These are phyloP conservation scores for Endoconidiophora polonica DNA, from an alignment of 2,329 filamentous ascomycete genomes.

Conservation along the genomic window DNA sequence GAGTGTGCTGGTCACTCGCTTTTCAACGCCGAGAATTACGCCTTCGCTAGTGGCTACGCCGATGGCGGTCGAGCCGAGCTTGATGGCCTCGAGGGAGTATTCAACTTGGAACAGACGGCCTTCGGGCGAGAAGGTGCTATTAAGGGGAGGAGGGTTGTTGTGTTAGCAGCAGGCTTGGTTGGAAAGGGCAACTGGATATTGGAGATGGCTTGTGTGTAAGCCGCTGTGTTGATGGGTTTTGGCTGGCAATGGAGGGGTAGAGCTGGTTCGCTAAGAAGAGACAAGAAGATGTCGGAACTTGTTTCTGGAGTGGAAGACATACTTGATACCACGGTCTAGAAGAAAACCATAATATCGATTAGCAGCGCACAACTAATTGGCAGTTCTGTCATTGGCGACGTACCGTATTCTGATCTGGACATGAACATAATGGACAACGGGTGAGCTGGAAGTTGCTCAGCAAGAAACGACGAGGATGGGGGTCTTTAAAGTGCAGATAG, in stretches of 20 bases:
- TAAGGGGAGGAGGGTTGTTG: not conserved
- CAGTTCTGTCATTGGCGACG: constrained; percentile 21
- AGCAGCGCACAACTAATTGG: constrained; percentile 2
- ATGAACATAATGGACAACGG: constrained; percentile 70
- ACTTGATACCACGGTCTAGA: constrained; percentile 97
- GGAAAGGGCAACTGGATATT: not conserved
- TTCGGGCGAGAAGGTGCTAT: constrained; percentile 96
- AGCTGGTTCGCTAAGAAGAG: not conserved
- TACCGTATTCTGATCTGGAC: constrained; percentile 99
- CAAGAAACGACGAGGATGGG: not conserved
- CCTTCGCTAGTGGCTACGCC: constrained; percentile 91
- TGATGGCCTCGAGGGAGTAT: constrained; percentile 99
- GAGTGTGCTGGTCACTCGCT: constrained; percentile 93
- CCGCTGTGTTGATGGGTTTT: constrained; percentile 1
- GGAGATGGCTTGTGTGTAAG: not conserved
- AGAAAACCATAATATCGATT: not conserved
- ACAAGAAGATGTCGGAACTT: not conserved
- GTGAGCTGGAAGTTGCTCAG: constrained; percentile 2
- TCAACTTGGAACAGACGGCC: constrained; percentile 99
- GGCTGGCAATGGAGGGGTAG: not conserved
- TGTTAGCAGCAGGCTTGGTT: not conserved
- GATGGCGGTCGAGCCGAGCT: constrained; percentile 95
- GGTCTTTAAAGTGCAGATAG: not conserved
- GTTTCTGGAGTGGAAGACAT: constrained; percentile 23
- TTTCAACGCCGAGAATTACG: constrained; percentile 93